These are phyloP conservation scores for Gliomastix tumulicola DNA, from an alignment of 2,329 filamentous ascomycete genomes.

Conservation along the genomic window DNA sequence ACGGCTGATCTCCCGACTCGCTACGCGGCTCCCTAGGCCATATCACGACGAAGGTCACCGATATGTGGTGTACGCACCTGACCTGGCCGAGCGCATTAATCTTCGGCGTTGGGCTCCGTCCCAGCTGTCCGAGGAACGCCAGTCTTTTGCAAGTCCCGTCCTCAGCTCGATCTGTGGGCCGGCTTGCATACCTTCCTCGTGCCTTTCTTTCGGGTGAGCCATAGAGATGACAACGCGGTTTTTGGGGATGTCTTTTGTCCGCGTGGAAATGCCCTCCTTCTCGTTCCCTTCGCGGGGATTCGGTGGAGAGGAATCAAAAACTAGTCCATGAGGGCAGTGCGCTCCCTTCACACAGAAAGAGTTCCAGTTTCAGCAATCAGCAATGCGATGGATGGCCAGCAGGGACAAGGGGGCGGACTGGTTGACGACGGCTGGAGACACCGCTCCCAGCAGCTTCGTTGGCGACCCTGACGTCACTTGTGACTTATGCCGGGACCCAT, in stretches of 20 bases:
- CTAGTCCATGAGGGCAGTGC: constrained; percentile 84
- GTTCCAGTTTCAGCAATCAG: constrained; percentile 12
- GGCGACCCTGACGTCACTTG: no score
- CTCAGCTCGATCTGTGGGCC: constrained; percentile 2
- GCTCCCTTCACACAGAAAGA: constrained; percentile 72
- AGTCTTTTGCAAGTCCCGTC: no score
- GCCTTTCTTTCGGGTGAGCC: constrained; percentile 15
- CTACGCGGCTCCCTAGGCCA: constrained; percentile 26
- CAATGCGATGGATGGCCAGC: no score
- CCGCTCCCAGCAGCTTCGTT: no score
- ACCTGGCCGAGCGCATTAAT: constrained; percentile 53
- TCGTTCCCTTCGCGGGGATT: constrained; percentile 21
- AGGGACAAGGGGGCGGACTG: no score
- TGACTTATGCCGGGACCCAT: constrained; percentile 83
- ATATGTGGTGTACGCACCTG: constrained; percentile 32
- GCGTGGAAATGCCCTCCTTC: constrained; percentile 62
- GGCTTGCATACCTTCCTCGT: constrained; percentile 10
- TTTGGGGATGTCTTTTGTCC: constrained; percentile 97
- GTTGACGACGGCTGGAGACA: no score
- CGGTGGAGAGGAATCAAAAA: constrained; percentile 84
- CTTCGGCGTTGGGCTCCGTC: constrained; percentile 32
- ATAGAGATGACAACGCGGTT: constrained; percentile 63
- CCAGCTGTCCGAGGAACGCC: constrained; percentile 40
- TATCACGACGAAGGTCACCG: no score
- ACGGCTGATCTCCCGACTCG: constrained; percentile 13